phyloP scores from a whole-genome alignment of 768 basidiomycete species.

The Mrakia hoshinonis region DNA sequence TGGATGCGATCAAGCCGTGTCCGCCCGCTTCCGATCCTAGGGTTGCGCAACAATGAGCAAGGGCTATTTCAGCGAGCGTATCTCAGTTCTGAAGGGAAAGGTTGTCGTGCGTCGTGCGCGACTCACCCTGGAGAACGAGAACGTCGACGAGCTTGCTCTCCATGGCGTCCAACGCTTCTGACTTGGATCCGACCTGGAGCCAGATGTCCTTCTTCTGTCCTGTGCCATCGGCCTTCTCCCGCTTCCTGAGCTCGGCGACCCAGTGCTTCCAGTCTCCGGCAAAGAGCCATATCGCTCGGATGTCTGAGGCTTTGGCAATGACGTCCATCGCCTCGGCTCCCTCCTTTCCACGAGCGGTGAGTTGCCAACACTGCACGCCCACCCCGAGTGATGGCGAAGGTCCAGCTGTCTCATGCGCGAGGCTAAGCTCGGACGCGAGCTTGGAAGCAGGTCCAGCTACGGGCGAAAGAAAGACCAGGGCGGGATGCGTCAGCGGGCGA shows the following conservation, averaged over 20 bases:
- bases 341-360: slow-evolving; percentile 43
- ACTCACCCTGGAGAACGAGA: slow-evolving; percentile 66
- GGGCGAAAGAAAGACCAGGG: background rate
- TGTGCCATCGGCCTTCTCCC: slow-evolving; percentile 42
- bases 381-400: slow-evolving; percentile 10
- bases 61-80: background rate
- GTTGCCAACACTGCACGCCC: slow-evolving; percentile 42
- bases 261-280: slow-evolving; percentile 54
- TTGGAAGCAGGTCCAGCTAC: background rate
- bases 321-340: background rate
- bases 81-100: background rate
- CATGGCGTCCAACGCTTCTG: slow-evolving; percentile 55
- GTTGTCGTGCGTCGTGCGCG: background rate
- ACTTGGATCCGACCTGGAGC: slow-evolving; percentile 55
- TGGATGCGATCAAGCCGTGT: slow-evolving; percentile 49
- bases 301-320: slow-evolving; percentile 29
- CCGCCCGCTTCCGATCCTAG: slow-evolving; percentile 68
- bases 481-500: background rate
- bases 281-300: slow-evolving; percentile 68
- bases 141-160: slow-evolving; percentile 64
- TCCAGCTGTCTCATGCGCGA: background rate
- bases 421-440: background rate
- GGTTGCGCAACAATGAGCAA: slow-evolving; percentile 37
- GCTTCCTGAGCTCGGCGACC: slow-evolving; percentile 48
- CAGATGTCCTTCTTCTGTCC: slow-evolving; percentile 44